Base-by-base conservation (phyloP, 2,329 filamentous ascomycete genomes). In the Alternaria ventricosa region DNA sequence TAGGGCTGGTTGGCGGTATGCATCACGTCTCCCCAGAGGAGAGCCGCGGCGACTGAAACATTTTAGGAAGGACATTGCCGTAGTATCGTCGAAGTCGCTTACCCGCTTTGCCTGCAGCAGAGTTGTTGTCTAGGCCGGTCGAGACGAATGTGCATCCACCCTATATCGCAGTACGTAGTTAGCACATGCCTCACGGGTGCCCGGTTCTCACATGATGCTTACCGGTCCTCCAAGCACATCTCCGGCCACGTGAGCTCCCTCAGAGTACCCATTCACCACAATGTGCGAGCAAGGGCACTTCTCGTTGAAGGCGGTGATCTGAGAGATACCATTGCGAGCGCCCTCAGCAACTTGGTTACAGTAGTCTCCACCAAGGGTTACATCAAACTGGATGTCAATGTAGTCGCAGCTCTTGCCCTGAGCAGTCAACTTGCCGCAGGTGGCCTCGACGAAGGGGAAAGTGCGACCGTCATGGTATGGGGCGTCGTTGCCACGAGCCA, bases 221-320 rank as follows among this genome's bases (percentile, higher is more conserved):
- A 23, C 44, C 23, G 68, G 68, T 57, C 87, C 87, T 70, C 86
- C 88, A 46, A 88, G 79, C 10, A 86, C 86, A 68, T 87, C 84
- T 61, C 88, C 87, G 69, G 86, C 83, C 63, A 89, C 88, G 75
- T 89, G 85, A 36, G 83, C 86, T 46, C 87, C 87, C 83, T 87
- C 47, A 5, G 85, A 88, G 74, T 89, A 89, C 28, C 87, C 88
- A 49, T 88, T 84, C 46, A 89, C 75, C 4, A 89, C 85, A 36
- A 89, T 78, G 69, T 87, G 77, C 13, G 86, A 84, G 70, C 78
- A 79, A 33, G 88, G 87, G 69, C 87, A 89, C 67, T 81, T 78
- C 9, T 79, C 73, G 67, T 88, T 84, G 71, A 86, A 87, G 28
- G 78, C 75, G 56, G 87, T 90, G 11, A 90, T 86, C 8, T 72